Evolutionary conservation across 2,329 filamentous ascomycete species (phyloP), one percentile per base, ranked within the genome.

Genomic region (Sporothrix inflata): DNA sequence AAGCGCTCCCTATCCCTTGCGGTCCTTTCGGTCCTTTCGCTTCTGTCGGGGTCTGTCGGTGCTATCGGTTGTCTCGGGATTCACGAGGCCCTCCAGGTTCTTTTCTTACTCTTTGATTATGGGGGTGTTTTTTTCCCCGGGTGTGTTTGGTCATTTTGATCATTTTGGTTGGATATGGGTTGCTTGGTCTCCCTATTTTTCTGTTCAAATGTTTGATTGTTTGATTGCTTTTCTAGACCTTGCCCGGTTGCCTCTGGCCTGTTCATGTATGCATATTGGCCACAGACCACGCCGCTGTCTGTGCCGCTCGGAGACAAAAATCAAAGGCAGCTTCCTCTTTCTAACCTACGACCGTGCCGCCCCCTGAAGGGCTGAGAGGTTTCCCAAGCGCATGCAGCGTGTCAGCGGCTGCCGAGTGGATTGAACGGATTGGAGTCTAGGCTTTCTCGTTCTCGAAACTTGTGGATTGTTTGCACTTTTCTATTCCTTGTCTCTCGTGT

Each of bases 341-440:
- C 38, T 61, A 7, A 40, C 21, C 30, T 47, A 65, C 40, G 61
- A 30, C 61, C 61, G 61, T 3, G 61, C 61, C 61, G 40, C 61
- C 61, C 61, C 61, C 61, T 65, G 61, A 63, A 42, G n/a, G 30
- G 16, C 57, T 14, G 57, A 42, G 30, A 16, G 30, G 38, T 38
- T 42, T 42, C n/a, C 3, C n/a, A 9, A 9, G n/a, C 9, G 34
- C 19, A 61, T 40, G n/a, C 19, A 40, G 30, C 9, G 57, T 61
- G 30, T 16, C 34, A 63, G 57, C 57, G 38, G 34, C 57, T 42
- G 34, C n/a, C 38, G 57, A 63, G 34, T 16, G 16, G 40, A 66
- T 30, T 66, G 21, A 40, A 24, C 42, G 34, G 34, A 40, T 42
- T 40, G 21, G 12, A 24, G 4, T 42, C 57, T 42, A 63, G 57